Evolutionary conservation across 768 basidiomycete species (phyloP).

Genomic region (Pulveroboletus ravenelii): DNA sequence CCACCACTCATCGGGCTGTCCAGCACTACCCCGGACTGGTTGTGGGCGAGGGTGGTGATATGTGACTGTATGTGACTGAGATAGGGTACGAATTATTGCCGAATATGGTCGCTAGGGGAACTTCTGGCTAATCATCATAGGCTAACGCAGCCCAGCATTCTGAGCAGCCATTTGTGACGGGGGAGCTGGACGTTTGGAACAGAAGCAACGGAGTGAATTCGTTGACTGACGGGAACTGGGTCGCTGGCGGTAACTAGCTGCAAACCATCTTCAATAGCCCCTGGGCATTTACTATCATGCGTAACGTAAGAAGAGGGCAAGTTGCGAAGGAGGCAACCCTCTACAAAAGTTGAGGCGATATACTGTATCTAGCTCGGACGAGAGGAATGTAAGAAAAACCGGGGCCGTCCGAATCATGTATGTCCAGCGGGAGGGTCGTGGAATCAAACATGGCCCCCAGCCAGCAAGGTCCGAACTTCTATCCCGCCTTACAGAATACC

Average conservation of each 20-base stretch:
- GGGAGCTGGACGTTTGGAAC: too few relatives aligned
- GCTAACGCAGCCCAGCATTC: conserved; percentile 12
- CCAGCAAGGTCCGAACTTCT: too few relatives aligned
- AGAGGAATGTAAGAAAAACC: conserved; percentile 37
- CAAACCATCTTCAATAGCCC: conserved; percentile 46
- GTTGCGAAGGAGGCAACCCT: conserved; percentile 43
- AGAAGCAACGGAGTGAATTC: too few relatives aligned
- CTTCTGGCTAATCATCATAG: background rate
- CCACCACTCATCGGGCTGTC: background rate
- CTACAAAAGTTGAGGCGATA: conserved; percentile 77
- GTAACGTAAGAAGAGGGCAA: background rate
- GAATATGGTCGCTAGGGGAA: conserved; percentile 27
- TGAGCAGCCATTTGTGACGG: too few relatives aligned
- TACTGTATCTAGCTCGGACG: conserved; percentile 42
- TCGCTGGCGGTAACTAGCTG: conserved; percentile 30
- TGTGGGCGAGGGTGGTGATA: conserved; percentile 21
- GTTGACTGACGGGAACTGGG: conserved; percentile 15
- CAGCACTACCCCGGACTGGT: background rate
- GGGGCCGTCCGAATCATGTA: conserved; percentile 60
- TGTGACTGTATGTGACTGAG: conserved; percentile 12
- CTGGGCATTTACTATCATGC: conserved; percentile 48
- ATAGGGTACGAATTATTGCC: conserved; percentile 33
- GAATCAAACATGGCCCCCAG: conserved; percentile 63
- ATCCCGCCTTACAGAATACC: too few relatives aligned
- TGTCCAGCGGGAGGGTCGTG: conserved; percentile 67